Percentiles rank a stretch among this genome's conserved stretches.
Evolutionary conservation across 441 rosid species (phyloP).

Genomic region (Pelargonium australe): DNA sequence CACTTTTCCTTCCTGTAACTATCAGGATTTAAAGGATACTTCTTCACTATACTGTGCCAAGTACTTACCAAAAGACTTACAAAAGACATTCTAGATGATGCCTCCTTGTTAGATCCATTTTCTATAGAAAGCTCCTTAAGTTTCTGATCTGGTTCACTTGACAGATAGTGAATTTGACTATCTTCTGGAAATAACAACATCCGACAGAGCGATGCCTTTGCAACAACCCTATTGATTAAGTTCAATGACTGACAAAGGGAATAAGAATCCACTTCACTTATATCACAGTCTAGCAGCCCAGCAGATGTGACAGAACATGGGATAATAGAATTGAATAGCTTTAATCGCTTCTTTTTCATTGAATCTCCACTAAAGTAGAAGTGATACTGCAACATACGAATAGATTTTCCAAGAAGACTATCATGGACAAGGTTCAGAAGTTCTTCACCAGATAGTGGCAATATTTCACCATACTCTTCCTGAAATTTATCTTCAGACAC

Average conservation of each 20-base stretch:
- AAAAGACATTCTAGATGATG: slow-evolving; percentile 42
- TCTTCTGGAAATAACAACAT: slow-evolving; percentile 53
- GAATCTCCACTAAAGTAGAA: slow-evolving; percentile 42
- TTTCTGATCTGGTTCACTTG: slow-evolving; percentile 30
- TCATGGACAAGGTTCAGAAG: slow-evolving; percentile 46
- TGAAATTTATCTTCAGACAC: slow-evolving; percentile 46
- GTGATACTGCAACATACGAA: slow-evolving; percentile 54
- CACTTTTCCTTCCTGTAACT: slow-evolving; percentile 26
- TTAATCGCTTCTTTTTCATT: slow-evolving; percentile 39
- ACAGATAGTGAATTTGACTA: slow-evolving; percentile 21
- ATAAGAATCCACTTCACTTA: slow-evolving; percentile 36
- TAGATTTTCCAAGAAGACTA: slow-evolving; percentile 72
- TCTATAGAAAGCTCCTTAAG: slow-evolving; percentile 26
- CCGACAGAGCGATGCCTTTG: slow-evolving; percentile 51
- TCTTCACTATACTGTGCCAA: slow-evolving; percentile 66
- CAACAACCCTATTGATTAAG: slow-evolving; percentile 50
- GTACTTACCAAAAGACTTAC: slow-evolving; percentile 45
- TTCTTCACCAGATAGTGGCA: slow-evolving; percentile 46
- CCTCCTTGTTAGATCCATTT: slow-evolving; percentile 29
- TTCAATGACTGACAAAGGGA: slow-evolving; percentile 45
- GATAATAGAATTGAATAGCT: slow-evolving; percentile 51
- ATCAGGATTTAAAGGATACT: slow-evolving; percentile 30
- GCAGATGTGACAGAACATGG: slow-evolving; percentile 31
- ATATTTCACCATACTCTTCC: slow-evolving; percentile 46
- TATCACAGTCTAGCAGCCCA: slow-evolving; percentile 54